Evolutionary conservation across 345 rosid genomes (phyloP).

Genomic region (Arabidopsis suecica): DNA sequence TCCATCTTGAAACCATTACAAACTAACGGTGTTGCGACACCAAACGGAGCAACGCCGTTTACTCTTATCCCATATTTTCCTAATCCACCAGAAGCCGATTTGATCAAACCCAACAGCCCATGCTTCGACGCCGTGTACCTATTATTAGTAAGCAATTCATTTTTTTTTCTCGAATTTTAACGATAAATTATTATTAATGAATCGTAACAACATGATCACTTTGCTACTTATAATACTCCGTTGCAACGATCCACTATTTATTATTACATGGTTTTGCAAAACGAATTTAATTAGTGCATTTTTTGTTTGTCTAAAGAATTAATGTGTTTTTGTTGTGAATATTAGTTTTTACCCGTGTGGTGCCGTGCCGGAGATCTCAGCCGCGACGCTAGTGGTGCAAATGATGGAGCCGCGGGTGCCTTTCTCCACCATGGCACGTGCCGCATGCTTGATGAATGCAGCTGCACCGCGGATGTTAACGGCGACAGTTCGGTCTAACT

Average conservation of each 20-base stretch:
- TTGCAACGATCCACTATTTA: too few species aligned
- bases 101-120: conserved; percentile 74
- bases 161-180: too few species aligned
- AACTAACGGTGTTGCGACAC: conserved; percentile 80
- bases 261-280: too few species aligned
- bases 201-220: not conserved
- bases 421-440: conserved; percentile 74
- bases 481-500: conserved; percentile 62
- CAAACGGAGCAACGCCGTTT: conserved; percentile 81
- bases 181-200: not conserved
- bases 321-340: too few species aligned
- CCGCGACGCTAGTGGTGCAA: conserved; percentile 74
- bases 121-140: conserved; percentile 78
- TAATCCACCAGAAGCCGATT: conserved; percentile 73
- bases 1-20: conserved; percentile 59
- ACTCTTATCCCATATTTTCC: conserved; percentile 89
- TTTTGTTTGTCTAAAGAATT: too few species aligned
- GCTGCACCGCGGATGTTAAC: conserved; percentile 83
- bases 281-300: too few species aligned
- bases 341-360: conserved; percentile 57
- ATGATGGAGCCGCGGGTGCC: conserved; percentile 76
- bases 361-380: conserved; percentile 64
- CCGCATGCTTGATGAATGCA: conserved; percentile 77
- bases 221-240: not conserved
- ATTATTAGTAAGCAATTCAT: not conserved